Evolutionary conservation across 306 rosid genomes (phyloP), one percentile per base, ranked within the genome.

Genomic region (Prunus davidiana): DNA sequence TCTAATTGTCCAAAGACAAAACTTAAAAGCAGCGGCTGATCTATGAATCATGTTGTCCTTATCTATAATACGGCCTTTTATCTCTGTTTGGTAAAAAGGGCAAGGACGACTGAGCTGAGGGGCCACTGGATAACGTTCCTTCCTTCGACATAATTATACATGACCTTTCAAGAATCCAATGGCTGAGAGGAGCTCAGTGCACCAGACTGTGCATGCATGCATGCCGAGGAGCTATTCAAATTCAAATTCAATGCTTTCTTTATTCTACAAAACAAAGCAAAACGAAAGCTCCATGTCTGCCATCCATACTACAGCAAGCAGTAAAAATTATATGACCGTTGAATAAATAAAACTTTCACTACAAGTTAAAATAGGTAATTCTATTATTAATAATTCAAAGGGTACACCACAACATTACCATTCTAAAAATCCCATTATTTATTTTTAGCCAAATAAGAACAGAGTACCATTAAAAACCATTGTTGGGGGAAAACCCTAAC

Each of bases 151-250:
- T 8, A 14, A 64, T 11, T 11, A 46, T 8, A 41, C 30, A 3
- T 5, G 73, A 52, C n/a, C 43, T 9, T 65, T 52, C 65, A 64
- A 68, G 73, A 69, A 69, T 69, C 61, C 73, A 50, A 50, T 9
- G 73, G 61, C 22, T 6, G 1, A 46, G 10, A 49, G 1, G 18
- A 47, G 43, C 45, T 24, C 24, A 0, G 22, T 16, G 45, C 69
- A 9, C 3, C 25, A 9, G 25, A 47, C 73, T 8, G 2, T 12
- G 46, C 69, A 73, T 73, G 70, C 61, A 63, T 62, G 62, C 62
- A 18, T 22, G 11, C 76, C 67, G 43, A 25, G 63, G 32, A 5
- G 8, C 7, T 32, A 1, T 5, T 69, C 60, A 16, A 64, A 4
- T 64, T 69, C 24, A 24, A n/a, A 56, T 56, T 64, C 38, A 4